Evolutionary conservation across 2,329 filamentous ascomycete species (phyloP), one percentile per base, ranked within the genome.

Genomic region (Colletotrichum lupini): DNA sequence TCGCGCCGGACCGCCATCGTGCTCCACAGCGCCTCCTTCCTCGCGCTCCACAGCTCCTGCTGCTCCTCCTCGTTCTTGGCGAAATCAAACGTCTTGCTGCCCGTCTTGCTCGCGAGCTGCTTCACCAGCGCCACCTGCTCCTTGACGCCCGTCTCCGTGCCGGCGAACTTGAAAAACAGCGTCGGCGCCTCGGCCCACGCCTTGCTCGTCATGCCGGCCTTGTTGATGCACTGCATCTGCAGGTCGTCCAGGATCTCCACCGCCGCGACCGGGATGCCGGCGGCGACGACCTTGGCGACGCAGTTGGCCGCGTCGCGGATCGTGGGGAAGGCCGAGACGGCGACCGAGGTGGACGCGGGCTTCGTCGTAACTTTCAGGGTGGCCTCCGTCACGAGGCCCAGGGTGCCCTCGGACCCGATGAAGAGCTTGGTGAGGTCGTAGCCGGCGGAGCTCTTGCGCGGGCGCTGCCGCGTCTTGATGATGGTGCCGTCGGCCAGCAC

Each of bases 171-270:
- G 90, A 96, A 95, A 84, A 96, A 95, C 7, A 96, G 86, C 0
- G 94, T 95, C 0, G 94, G 93, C 2, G 88, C 88, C 82, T 94
- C 93, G 65, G 87, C 86, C 94, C 94, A 96, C 9, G 82, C 83
- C 73, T 91, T 90, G 46, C 87, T 85, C 1, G 93, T 95, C 79
- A 86, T 88, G 30, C 92, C 92, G 1, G 91, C 90, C 32, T 88
- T 85, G 83, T 92, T 92, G 83, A 92, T 91, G 80, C 88, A 89
- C 77, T 84, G 86, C 90, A 98, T 98, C 85, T 97, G 95, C 70
- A 95, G 92, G 80, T 97, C 95, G 83, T 98, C 95, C 32, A 98
- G 87, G 71, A 98, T 93, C 84, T 98, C 95, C 56, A 98, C 91
- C n/a, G 95, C 95, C 0, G 95, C 95, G 55, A 98, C 92, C 35